A percentile compares a stretch with the other conserved stretches of the same genome.
Conservation (phyloP, 176 grass and related monocot genomes). For the Thinopyrum elongatum region DNA sequence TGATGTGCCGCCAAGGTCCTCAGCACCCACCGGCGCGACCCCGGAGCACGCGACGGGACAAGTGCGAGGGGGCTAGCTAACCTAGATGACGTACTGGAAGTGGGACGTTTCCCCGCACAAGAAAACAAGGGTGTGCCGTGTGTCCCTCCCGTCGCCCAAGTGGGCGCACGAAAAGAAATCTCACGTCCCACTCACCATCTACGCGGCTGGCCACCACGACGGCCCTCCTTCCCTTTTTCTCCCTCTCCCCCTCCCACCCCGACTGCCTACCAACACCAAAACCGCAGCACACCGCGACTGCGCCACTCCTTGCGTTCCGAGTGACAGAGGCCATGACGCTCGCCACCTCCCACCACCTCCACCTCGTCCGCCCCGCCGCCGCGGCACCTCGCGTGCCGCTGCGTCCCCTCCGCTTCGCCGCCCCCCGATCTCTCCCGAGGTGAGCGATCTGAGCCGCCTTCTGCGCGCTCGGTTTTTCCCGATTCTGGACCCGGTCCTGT, state of each 20-base stretch:
- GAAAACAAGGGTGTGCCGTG: background rate
- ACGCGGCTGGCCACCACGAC: background rate
- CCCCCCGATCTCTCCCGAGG: slow-evolving; percentile 5
- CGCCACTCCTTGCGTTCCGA: background rate
- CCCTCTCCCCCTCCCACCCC: background rate
- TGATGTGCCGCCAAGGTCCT: background rate
- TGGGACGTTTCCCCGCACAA: background rate
- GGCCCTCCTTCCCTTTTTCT: background rate
- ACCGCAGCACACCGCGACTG: background rate
- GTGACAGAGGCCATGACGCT: slow-evolving; percentile 32
- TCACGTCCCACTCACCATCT: background rate
- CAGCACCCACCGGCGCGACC: background rate
- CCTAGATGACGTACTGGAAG: background rate
- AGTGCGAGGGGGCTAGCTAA: background rate
- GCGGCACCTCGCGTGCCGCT: background rate
- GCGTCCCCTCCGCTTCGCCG: background rate
- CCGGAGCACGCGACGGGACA: background rate
- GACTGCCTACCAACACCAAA: background rate
- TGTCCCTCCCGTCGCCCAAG: background rate
- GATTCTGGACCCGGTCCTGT: background rate
- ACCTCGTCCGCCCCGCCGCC: background rate
- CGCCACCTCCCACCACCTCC: slow-evolving; percentile 21
- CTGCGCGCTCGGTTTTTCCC: background rate
- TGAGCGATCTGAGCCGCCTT: slow-evolving; percentile 14
- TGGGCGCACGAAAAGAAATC: background rate